phyloP scores from a whole-genome alignment of 371 early-diverging fungal species.

The Mucor racemosus region DNA sequence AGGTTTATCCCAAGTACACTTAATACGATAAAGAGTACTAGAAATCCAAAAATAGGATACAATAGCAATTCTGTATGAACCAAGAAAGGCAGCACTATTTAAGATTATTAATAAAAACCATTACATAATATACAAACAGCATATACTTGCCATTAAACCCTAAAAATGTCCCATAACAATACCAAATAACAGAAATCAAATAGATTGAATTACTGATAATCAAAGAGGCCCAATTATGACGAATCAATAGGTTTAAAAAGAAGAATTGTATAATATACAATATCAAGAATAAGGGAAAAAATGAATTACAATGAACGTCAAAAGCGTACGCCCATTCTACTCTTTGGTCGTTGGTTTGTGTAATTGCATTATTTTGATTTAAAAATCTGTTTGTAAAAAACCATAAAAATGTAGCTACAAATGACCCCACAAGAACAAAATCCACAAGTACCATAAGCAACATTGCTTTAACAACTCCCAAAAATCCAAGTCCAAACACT shows the following conservation, averaged over 20 bases:
- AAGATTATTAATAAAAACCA: not conserved
- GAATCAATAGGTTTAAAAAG: conserved; percentile 75
- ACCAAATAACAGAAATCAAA: conserved; percentile 74
- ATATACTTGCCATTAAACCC: conserved; percentile 76
- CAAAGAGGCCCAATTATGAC: conserved; percentile 71
- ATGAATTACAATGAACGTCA: conserved; percentile 93
- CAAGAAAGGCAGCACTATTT: conserved; percentile 85
- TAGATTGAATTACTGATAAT: conserved; percentile 86
- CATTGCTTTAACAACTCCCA: conserved; percentile 71
- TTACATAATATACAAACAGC: not conserved
- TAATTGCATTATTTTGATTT: conserved; percentile 63
- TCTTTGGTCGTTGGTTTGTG: conserved; percentile 78
- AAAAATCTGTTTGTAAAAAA: conserved; percentile 79
- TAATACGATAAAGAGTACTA: conserved; percentile 64
- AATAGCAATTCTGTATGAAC: conserved; percentile 83
- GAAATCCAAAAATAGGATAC: conserved; percentile 64
- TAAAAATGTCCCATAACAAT: conserved; percentile 85
- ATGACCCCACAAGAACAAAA: conserved; percentile 72
- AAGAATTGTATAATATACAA: conserved; percentile 88
- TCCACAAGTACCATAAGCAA: conserved; percentile 81
- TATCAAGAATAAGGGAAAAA: conserved; percentile 81
- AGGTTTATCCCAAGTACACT: conserved; percentile 83
- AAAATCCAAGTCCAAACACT: conserved; percentile 67
- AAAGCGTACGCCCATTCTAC: conserved; percentile 95
- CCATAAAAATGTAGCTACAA: conserved; percentile 75